Conservation (phyloP, 257 asterid species). For the Thymus mandschuricus region DNA sequence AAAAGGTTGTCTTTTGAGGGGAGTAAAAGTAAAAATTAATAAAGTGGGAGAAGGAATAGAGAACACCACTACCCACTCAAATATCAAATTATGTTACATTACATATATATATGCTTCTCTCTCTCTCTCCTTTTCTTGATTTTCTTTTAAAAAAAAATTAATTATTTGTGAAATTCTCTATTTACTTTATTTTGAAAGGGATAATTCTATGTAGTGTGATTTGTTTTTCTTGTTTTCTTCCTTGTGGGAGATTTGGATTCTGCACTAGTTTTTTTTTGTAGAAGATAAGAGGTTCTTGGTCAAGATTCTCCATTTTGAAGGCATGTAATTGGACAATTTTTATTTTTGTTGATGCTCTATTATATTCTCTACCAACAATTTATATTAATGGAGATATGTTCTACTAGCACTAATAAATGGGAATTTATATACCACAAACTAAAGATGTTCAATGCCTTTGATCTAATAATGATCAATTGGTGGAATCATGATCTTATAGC, state of each 20-base stretch:
- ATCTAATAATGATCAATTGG: neutral
- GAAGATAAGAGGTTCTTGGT: constrained; percentile 29
- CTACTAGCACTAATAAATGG: constrained; percentile 24
- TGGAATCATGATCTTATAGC: neutral
- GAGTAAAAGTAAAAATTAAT: constrained; percentile 45
- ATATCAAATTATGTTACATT: constrained; percentile 29
- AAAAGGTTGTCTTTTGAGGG: constrained; percentile 74
- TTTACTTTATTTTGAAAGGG: neutral
- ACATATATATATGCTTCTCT: neutral
- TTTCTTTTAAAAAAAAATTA: neutral
- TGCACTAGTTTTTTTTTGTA: constrained; percentile 39
- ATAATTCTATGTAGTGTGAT: neutral
- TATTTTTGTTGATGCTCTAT: constrained; percentile 24
- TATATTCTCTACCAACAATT: constrained; percentile 33
- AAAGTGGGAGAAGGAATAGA: constrained; percentile 66
- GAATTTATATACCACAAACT: constrained; percentile 3
- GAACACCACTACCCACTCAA: constrained; percentile 57
- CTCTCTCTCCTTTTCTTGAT: neutral
- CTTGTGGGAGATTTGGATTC: constrained; percentile 30
- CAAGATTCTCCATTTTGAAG: constrained; percentile 45
- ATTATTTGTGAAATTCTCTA: neutral
- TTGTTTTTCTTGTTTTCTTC: neutral
- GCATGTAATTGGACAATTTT: constrained; percentile 26
- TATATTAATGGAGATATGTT: constrained; percentile 30
- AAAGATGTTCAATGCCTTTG: neutral